phyloP scores from a whole-genome alignment of 257 asterid species.

The Nicotiana tomentosiformis region DNA sequence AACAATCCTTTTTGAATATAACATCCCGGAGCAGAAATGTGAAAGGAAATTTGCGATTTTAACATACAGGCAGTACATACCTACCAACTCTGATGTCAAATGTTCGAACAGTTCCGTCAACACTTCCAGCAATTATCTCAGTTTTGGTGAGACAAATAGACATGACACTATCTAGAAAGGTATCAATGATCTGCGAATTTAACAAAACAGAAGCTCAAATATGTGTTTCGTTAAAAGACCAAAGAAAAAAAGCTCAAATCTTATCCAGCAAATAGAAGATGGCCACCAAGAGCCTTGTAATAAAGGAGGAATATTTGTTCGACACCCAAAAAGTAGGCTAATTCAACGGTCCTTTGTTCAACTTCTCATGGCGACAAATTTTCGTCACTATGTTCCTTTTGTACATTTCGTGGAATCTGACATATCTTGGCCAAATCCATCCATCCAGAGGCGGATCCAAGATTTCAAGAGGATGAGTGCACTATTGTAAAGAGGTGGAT shows the following conservation, averaged over 20 bases:
- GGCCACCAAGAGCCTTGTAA: background rate
- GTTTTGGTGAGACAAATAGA: conserved; percentile 77
- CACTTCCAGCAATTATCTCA: conserved; percentile 97
- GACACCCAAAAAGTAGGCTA: background rate
- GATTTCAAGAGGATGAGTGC: too few relatives aligned
- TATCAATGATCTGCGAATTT: conserved; percentile 63
- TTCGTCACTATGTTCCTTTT: background rate
- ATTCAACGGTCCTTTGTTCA: background rate
- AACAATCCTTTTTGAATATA: background rate
- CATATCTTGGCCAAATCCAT: background rate
- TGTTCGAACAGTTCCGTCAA: conserved; percentile 94
- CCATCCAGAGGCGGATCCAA: too few relatives aligned
- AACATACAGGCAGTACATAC: conserved; percentile 43
- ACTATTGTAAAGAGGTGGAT: too few relatives aligned
- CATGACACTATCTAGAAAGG: conserved; percentile 84
- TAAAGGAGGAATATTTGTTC: background rate
- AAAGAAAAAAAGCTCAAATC: background rate
- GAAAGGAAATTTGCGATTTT: background rate
- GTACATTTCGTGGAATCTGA: background rate
- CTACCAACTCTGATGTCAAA: conserved; percentile 93
- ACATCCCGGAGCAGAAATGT: background rate
- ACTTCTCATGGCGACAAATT: background rate
- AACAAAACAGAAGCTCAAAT: conserved; percentile 3
- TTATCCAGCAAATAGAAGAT: background rate
- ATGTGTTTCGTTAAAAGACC: background rate